Base-by-base conservation (phyloP, 176 grass and related monocot species). In the Musa schizocarpa region DNA sequence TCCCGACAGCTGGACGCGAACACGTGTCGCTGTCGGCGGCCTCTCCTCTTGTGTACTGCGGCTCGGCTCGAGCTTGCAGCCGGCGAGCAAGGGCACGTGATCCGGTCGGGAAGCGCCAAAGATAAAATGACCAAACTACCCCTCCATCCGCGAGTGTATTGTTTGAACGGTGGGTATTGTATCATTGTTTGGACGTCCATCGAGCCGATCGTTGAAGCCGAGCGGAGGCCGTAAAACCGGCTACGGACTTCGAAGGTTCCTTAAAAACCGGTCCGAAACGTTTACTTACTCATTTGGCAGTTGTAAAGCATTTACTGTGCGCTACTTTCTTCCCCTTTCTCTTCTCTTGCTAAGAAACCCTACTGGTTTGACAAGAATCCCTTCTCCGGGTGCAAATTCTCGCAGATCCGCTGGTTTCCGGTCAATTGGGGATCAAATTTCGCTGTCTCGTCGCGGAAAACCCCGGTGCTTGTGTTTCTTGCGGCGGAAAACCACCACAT, bases 261-360 rank as follows among this genome's bases (percentile, higher is more conserved):
- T 74, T 74, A 56, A 56, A 74, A 74, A 13, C 53, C 53, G 72
- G 53, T 57, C 24, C 52, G 53, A 74, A 74, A 70, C 68, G 68
- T 70, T 70, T 51, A 56, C 53, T 74, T 27, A 17, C 52, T 51
- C 27, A 74, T 57, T 74, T 74, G 72, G 72, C 72, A 74, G 72
- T 74, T 74, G 72, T 17, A 54, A 43, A 74, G 72, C 72, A 74
- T 74, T 74, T 74, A 74, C 22, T 55, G 52, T 57, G 53, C 72
- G 20, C 23, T 19, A 14, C 52, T 56, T 13, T 9, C 12, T 21
- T 50, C 53, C 53, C 23, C 17, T 52, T 57, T 43, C 34, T 27
- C 51, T 56, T 57, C 72, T 29, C 24, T 56, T 17, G 52, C 72
- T 21, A 8, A 58, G 53, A 23, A 74, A 55, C 23, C 25, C 72